Evolutionary conservation across 306 rosid species (phyloP), one percentile per base, ranked within the genome.

Genomic region (Sesbania bispinosa): DNA sequence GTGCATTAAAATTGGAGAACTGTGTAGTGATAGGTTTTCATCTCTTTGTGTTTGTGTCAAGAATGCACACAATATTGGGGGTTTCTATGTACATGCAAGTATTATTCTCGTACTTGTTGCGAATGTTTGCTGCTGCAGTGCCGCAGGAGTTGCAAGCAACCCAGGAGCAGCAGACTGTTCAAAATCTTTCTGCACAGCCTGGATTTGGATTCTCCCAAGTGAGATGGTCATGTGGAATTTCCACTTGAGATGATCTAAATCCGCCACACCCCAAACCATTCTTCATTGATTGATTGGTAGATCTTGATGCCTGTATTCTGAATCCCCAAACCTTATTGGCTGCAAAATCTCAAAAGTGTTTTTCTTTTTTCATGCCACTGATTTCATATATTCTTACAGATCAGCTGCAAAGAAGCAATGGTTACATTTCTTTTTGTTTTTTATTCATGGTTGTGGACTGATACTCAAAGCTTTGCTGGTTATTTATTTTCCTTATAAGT

Each of bases 111-210:
- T 46, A 62, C 35, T 63, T 4, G 41, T 26, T 61, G 41, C 66
- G 24, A 70, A 64, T 71, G 63, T 15, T 83, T 94, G 97, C 96
- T 97, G 6, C 90, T 94, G n/a, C n/a, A n/a, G n/a, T n/a, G n/a
- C n/a, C n/a, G 18, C 96, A 87, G 79, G 99, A 94, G 70, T 35
- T 88, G 83, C 99, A 94, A 80, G 99, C 91, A 58, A 79, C 85
- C 39, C 96, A 91, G 79, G 97, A 91, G 67, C 96, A 94, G 80
- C 91, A 84, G 62, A 91, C 99, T 18, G 89, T 94, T 79, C 97
- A 94, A 81, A 91, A 89, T 81, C 93, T 94, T 24, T 89, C 90
- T 16, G 97, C n/a, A n/a, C n/a, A n/a, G n/a, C n/a, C n/a, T n/a
- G n/a, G n/a, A n/a, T n/a, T n/a, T n/a, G n/a, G n/a, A n/a, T n/a